Percentiles rank a stretch among this genome's conserved stretches.
phyloP scores from a whole-genome alignment of 164 flowering plant species.

The Houttuynia cordata region DNA sequence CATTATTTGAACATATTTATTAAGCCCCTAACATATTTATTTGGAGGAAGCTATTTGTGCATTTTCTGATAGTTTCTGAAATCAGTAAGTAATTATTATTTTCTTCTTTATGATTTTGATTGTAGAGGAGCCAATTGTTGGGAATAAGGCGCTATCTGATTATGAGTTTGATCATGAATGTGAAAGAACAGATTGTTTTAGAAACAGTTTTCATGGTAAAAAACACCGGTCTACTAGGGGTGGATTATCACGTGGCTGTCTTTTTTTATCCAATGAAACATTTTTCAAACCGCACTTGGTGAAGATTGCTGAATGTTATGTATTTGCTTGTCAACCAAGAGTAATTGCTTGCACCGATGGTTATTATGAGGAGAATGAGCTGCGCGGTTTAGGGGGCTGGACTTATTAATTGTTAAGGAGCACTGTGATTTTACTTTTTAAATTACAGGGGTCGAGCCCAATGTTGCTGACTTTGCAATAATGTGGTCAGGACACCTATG shows the following conservation, averaged over 20 bases:
- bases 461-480: constrained; percentile 80
- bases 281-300: neutral
- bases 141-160: too few relatives aligned
- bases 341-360: neutral
- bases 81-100: too few relatives aligned
- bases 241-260: neutral
- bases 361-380: neutral
- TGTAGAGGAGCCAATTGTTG: too few relatives aligned
- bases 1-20: too few relatives aligned
- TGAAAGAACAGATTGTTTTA: too few relatives aligned
- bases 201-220: too few relatives aligned
- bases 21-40: too few relatives aligned
- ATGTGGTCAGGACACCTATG: constrained; percentile 82
- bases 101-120: too few relatives aligned
- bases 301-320: neutral
- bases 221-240: neutral
- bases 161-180: too few relatives aligned
- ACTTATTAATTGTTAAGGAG: constrained; percentile 16
- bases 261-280: neutral
- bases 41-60: too few relatives aligned
- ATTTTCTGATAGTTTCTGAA: too few relatives aligned
- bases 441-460: constrained; percentile 51
- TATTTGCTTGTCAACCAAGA: neutral
- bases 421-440: constrained; percentile 40
- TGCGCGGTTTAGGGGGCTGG: neutral